Percentiles rank a stretch among this genome's conserved stretches.
These are phyloP conservation scores for Neckera pumila DNA, from an alignment of 225 moss, liverwort and hornwort species.

Conservation along the genomic window DNA sequence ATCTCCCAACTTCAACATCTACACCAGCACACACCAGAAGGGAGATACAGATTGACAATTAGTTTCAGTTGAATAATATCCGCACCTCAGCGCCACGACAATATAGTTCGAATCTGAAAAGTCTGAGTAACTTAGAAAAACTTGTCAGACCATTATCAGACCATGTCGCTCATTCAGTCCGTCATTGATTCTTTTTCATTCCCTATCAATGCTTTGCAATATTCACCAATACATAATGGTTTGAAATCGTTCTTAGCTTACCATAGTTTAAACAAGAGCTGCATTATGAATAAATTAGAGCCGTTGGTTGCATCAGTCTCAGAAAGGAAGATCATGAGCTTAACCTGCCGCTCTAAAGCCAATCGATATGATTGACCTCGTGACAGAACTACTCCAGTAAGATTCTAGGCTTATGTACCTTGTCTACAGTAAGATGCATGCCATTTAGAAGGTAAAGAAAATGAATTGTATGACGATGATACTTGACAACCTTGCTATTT, in stretches of 20 bases:
- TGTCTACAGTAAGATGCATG: not conserved
- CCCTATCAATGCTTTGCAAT: not conserved
- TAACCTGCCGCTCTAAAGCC: not conserved
- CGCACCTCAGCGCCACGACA: not conserved
- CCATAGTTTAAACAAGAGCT: not conserved
- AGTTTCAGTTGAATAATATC: not conserved
- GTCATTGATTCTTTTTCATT: not conserved
- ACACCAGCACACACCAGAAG: not conserved
- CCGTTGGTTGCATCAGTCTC: not conserved
- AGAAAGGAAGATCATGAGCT: not conserved
- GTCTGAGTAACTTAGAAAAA: not conserved
- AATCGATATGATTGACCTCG: not conserved
- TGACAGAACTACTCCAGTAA: not conserved
- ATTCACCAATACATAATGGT: not conserved
- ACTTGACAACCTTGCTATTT: not conserved
- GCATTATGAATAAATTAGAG: not conserved
- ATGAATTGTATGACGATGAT: not conserved
- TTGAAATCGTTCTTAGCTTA: not conserved
- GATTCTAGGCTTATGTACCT: not conserved
- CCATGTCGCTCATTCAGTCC: not conserved
- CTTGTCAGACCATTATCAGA: not conserved
- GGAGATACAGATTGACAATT: not conserved
- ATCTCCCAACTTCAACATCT: not conserved
- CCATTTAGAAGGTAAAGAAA: not conserved
- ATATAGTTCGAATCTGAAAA: not conserved